Evolutionary conservation across 2,329 filamentous ascomycete genomes (phyloP), one percentile per base, ranked within the genome.

Genomic region (Trichoderma sp.): DNA sequence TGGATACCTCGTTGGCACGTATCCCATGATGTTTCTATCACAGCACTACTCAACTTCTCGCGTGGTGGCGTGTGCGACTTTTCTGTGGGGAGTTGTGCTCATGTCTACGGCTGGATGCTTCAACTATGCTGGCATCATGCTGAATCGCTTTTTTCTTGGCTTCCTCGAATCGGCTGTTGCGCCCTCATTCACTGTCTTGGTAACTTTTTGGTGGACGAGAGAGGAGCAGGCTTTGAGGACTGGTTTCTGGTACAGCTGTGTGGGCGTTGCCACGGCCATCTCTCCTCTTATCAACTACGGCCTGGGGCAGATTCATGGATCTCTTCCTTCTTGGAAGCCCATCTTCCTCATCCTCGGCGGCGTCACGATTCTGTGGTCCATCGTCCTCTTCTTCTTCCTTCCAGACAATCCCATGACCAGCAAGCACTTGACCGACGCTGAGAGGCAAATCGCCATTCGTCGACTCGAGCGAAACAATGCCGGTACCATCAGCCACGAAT

Each of bases 1-100:
- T 14, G 61, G 61, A 55, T 64, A 64, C 52, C 31, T 64, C 6
- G 61, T 64, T 6, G 61, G 61, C 3, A 64, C 61, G 40, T 64
- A 64, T 16, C 61, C 61, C 16, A 64, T 64, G 61, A 64, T 64
- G 61, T 64, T 64, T 43, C 27, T 64, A 7, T 64, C 47, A 21
- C 61, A 64, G 16, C 47, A 49, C 31, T 64, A 55, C 33, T 64
- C 61, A 16, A 64, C 33, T 10, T 64, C 61, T 4, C 33, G 33
- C 5, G 61, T 64, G n/a, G 61, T 64, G 1, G 37, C 61, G 1
- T 27, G 21, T 10, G 61, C 47, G 5, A 64, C 61, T 40, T 55
- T 64, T 21, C 21, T 64, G 4, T 64, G 61, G 47, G 47, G 61
- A 29, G 47, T 37, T n/a, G 61, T 64, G n/a, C 61, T 64, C 33